These are phyloP conservation scores for Penicillium antarcticum DNA, from an alignment of 495 filamentous ascomycete species.

Conservation along the genomic window DNA sequence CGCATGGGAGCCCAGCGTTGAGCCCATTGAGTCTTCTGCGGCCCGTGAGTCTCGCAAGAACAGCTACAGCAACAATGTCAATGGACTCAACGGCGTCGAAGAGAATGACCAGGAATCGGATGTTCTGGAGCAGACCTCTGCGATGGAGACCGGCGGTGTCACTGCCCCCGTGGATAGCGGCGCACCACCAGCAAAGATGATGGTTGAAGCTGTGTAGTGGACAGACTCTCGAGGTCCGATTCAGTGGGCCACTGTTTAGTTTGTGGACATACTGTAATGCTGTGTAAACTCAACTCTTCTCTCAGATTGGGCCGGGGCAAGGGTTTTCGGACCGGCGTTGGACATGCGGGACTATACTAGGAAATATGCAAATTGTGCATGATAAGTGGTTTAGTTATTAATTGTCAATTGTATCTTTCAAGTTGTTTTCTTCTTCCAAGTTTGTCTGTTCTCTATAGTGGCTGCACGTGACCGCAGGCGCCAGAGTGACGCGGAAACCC, in stretches of 20 bases:
- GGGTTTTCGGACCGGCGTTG: background rate
- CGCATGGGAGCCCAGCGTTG: slow-evolving; percentile 53
- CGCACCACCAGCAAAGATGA: slow-evolving; percentile 3
- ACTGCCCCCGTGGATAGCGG: slow-evolving; percentile 4
- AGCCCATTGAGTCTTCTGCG: slow-evolving; percentile 11
- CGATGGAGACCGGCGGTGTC: background rate
- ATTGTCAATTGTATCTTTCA: background rate
- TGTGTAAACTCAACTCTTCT: background rate
- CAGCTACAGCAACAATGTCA: background rate
- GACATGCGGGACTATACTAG: slow-evolving; percentile 1
- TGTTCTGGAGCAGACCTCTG: background rate
- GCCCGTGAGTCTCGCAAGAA: slow-evolving; percentile 1
- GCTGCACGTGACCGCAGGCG: slow-evolving; percentile 42
- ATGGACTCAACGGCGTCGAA: background rate
- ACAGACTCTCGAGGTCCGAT: background rate
- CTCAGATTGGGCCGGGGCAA: background rate
- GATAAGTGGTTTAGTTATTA: slow-evolving; percentile 3
- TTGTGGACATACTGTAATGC: background rate
- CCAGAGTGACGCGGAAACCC: slow-evolving; percentile 44
- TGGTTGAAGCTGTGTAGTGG: background rate
- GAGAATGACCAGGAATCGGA: slow-evolving; percentile 2
- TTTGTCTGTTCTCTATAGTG: background rate
- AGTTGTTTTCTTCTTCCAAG: background rate
- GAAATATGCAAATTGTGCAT: slow-evolving; percentile 8
- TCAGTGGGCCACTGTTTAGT: background rate